These are phyloP conservation scores for Penicillium mononematosum DNA, from an alignment of 495 filamentous ascomycete genomes.

Conservation along the genomic window DNA sequence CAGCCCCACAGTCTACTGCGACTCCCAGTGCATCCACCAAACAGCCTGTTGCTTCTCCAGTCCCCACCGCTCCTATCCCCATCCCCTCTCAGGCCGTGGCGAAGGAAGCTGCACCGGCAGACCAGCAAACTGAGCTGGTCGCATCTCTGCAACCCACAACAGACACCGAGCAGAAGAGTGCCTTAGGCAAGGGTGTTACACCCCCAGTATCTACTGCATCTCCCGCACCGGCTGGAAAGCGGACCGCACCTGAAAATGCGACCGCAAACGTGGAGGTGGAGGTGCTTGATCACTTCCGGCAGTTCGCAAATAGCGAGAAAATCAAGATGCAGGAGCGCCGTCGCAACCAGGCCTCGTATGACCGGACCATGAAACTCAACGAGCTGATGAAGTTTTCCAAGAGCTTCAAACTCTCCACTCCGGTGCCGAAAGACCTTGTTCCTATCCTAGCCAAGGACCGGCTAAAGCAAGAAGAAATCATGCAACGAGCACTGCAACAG, in stretches of 20 bases:
- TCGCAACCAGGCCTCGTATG: slow-evolving; percentile 61
- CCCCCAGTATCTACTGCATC: slow-evolving; percentile 16
- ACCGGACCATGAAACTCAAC: slow-evolving; percentile 86
- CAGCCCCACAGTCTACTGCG: slow-evolving; percentile 63
- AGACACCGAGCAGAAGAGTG: slow-evolving; percentile 43
- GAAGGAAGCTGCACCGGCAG: slow-evolving; percentile 37
- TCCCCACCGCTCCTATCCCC: slow-evolving; percentile 7
- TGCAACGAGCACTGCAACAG: slow-evolving; percentile 75
- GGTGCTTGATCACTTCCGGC: slow-evolving; percentile 74
- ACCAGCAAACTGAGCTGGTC: slow-evolving; percentile 31
- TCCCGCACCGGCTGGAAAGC: slow-evolving; percentile 21
- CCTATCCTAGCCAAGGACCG: slow-evolving; percentile 95
- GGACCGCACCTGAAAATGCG: slow-evolving; percentile 53
- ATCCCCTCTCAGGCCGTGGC: slow-evolving; percentile 23
- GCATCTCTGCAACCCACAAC: slow-evolving; percentile 21
- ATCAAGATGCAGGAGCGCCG: slow-evolving; percentile 68
- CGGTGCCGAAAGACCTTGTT: slow-evolving; percentile 87
- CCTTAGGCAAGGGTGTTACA: slow-evolving; percentile 22
- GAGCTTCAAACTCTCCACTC: slow-evolving; percentile 89
- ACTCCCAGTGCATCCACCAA: slow-evolving; percentile 72
- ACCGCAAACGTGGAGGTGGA: slow-evolving; percentile 76
- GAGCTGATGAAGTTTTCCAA: slow-evolving; percentile 93
- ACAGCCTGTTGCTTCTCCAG: slow-evolving; percentile 19
- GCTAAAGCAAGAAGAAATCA: slow-evolving; percentile 85
- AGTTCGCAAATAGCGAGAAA: slow-evolving; percentile 78